Percentiles rank a stretch among this genome's conserved stretches.
Evolutionary conservation across 148 eudicot genomes (phyloP).

Genomic region (Hydrangea macrophylla): DNA sequence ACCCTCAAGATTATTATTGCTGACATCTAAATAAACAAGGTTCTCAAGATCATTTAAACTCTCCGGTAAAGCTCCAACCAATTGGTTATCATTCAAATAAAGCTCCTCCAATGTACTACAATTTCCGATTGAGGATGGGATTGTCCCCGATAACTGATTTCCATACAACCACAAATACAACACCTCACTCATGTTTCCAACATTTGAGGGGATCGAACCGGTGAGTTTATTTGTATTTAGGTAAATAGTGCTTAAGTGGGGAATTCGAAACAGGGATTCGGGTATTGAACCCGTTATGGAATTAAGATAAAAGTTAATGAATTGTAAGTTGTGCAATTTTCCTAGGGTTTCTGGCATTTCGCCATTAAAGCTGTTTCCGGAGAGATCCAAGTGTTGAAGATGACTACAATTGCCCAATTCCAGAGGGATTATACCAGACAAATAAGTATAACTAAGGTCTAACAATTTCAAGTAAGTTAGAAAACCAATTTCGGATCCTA

Average conservation of each 20-base stretch:
- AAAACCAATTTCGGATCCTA: slow-evolving; percentile 55
- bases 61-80: slow-evolving; percentile 42
- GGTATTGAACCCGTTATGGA: slow-evolving; percentile 37
- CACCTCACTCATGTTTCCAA: slow-evolving; percentile 44
- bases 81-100: slow-evolving; percentile 26
- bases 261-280: slow-evolving; percentile 18
- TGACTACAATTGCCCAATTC: slow-evolving; percentile 41
- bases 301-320: slow-evolving; percentile 25
- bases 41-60: slow-evolving; percentile 34
- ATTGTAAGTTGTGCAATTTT: slow-evolving; percentile 18
- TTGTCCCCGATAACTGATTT: slow-evolving; percentile 36
- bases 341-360: slow-evolving; percentile 33
- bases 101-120: slow-evolving; percentile 35
- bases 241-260: slow-evolving; percentile 18
- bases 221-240: slow-evolving; percentile 33
- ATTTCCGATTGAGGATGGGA: slow-evolving; percentile 41
- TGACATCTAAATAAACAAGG: slow-evolving; percentile 26
- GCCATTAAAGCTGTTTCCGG: slow-evolving; percentile 28
- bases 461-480: slow-evolving; percentile 36
- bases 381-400: slow-evolving; percentile 44
- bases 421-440: slow-evolving; percentile 55
- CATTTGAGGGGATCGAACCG: slow-evolving; percentile 41
- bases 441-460: slow-evolving; percentile 37
- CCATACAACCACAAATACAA: slow-evolving; percentile 22
- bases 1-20: slow-evolving; percentile 37